Evolutionary conservation across 2,329 filamentous ascomycete species (phyloP), one percentile per base, ranked within the genome.

Genomic region (Fusarium pseudonygamai): DNA sequence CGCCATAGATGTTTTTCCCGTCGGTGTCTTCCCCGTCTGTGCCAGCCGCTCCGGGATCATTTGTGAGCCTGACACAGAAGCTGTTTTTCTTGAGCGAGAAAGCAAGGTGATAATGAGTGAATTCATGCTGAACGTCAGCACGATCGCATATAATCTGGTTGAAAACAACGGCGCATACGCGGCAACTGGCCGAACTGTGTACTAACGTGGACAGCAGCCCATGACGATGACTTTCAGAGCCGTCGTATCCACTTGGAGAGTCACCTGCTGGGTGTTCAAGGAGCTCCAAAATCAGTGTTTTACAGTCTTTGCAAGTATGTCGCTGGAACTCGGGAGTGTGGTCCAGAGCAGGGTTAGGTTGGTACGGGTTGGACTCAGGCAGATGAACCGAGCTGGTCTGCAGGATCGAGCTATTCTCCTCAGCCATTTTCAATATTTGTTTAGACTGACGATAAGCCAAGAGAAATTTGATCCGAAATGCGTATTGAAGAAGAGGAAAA

Each of bases 1-100:
- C 43, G 12, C 43, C 43, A 2, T 26, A 46, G 24, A 46, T 46
- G 6, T 10, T 45, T 14, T 20, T 18, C 30, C 30, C 12, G 13
- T 32, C 30, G 30, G 30, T 32, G 28, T 30, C 7, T 7, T 30
- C 28, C 28, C 9, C 28, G 28, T 30, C n/a, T 7, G 28, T 24
- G n/a, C 6, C n/a, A 1, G n/a, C 11, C 42, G 0, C 16, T 45
- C 7, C n/a, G 3, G 3, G 7, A 45, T 26, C 42, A 1, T 45
- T 9, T 4, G 24, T 26, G 2, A 45, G 43, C 24, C 24, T 26
- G 43, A 45, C 8, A 20, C 43, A 20, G 12, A 45, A 45, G 2
- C 43, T 45, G 3, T 26, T 20, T 0, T 45, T 45, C 12, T 45
- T 12, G 4, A 26, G 18, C 0, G 18, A 20, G 0, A 26, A 26